Conservation (phyloP, 177 flowering plant genomes). For the Tripterygium wilfordii region DNA sequence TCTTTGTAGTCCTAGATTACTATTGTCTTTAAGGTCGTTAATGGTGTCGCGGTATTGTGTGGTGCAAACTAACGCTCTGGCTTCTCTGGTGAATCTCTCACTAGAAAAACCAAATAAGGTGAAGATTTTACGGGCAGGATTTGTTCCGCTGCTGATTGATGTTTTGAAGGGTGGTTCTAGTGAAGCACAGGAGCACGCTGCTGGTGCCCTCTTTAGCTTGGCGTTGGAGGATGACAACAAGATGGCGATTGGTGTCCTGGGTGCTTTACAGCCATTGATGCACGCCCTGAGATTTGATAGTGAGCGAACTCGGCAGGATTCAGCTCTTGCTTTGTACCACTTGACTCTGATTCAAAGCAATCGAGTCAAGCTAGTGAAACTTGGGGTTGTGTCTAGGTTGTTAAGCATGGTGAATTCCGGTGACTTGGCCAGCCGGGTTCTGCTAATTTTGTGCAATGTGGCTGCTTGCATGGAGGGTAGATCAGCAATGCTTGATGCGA, state of each 20-base stretch:
- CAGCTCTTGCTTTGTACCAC: constrained; percentile 82
- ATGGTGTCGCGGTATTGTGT: constrained; percentile 40
- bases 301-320: constrained; percentile 72
- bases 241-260: constrained; percentile 89
- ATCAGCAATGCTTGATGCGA: constrained; percentile 74
- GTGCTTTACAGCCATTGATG: constrained; percentile 74
- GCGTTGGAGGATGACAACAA: constrained; percentile 82
- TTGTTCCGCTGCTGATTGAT: constrained; percentile 63
- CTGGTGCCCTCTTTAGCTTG: constrained; percentile 92
- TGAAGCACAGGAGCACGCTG: constrained; percentile 92
- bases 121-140: constrained; percentile 73
- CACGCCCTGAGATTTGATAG: constrained; percentile 62
- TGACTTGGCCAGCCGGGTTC: constrained; percentile 37
- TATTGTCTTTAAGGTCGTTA: constrained; percentile 39
- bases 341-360: constrained; percentile 67
- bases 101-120: constrained; percentile 70
- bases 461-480: constrained; percentile 72
- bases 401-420: constrained; percentile 37
- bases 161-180: constrained; percentile 50
- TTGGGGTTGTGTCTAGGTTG: constrained; percentile 52
- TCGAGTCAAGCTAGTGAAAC: constrained; percentile 65
- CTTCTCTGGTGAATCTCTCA: constrained; percentile 80
- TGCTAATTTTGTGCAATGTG: constrained; percentile 70
- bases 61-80: constrained; percentile 70
- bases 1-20: constrained; percentile 54